Base-by-base conservation (phyloP, 768 basidiomycete species). In the Russula griseocarnosa region DNA sequence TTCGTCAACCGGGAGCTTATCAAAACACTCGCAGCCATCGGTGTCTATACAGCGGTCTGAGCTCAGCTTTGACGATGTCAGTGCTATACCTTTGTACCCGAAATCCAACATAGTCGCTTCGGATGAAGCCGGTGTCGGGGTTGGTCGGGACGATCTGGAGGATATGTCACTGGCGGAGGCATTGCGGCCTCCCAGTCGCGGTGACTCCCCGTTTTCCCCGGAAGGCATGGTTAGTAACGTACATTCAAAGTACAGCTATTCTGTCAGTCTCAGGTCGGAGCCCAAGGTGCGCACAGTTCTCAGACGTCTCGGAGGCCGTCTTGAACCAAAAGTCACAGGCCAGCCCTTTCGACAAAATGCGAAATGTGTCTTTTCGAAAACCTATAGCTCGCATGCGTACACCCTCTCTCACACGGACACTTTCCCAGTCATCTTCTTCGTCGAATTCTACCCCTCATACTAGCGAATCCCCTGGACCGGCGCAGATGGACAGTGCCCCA, bases 321-420 rank as follows among this genome's bases (percentile, higher is more conserved):
- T 26, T 49, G 40, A 58, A 58, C 30, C 2, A n/a, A n/a, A 26
- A n/a, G 18, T 58, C 46, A 62, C 34, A 89, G 87, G 74, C 78
- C 14, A 87, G 87, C 14, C 84, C 86, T 14, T 78, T 80, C 47
- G 80, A 85, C 65, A 86, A 82, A 65, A 85, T 80, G 71, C 83
- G 84, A 11, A 85, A 88, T 69, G 82, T 88, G 30, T 79, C 82
- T 14, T 66, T 86, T 55, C 82, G 86, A 36, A 79, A 79, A 61
- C 79, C 82, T 20, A 70, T 79, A 42, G 69, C 78, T 22, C 79
- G 84, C 32, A 77, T 78, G 22, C 83, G 87, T 30, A 88, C 86
- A 5, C 87, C 87, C 5, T 88, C 87, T 2, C 77, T 89, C 10
- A 82, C 87, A 9, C 81, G 81, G 56, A 87, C 81, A 0, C 81